phyloP scores from a whole-genome alignment of 2,329 filamentous ascomycete genomes.

The Aquanectria penicillioides region DNA sequence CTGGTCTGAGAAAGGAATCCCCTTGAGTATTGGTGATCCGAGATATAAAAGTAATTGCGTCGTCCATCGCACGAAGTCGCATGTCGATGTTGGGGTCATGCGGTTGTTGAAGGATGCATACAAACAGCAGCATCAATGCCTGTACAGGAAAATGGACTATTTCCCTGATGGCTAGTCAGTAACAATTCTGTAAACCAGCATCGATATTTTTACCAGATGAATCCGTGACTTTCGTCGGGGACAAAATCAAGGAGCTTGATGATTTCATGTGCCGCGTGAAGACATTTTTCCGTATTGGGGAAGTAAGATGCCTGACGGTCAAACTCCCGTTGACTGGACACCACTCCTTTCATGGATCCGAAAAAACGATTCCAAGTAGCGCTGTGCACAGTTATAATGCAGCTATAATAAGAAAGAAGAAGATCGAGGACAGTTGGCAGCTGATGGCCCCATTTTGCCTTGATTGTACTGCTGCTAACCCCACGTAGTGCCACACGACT shows the following conservation, averaged over 20 bases:
- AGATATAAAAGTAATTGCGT: constrained; percentile 6
- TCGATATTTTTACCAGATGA: background rate
- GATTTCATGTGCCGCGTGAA: constrained; percentile 13
- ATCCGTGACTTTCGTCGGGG: background rate
- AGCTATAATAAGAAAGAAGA: constrained; percentile 9
- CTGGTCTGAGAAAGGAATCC: constrained; percentile 4
- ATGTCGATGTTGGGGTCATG: background rate
- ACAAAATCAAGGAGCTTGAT: constrained; percentile 2
- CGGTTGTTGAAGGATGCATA: constrained; percentile 13
- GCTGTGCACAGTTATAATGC: constrained; percentile 8
- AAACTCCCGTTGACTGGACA: background rate
- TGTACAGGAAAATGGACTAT: constrained; percentile 11
- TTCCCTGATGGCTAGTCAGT: background rate
- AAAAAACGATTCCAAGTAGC: constrained; percentile 13
- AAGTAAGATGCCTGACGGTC: background rate
- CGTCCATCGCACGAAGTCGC: constrained; percentile 1
- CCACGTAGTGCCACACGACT: background rate
- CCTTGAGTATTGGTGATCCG: background rate
- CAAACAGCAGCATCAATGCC: constrained; percentile 9
- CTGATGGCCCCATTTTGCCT: constrained; percentile 5
- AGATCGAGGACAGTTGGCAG: constrained; percentile 8
- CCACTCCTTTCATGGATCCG: constrained; percentile 2
- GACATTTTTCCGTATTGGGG: constrained; percentile 10
- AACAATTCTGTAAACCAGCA: background rate
- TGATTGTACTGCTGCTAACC: background rate